Percentiles rank a stretch among this genome's conserved stretches.
phyloP scores from a whole-genome alignment of 2,329 filamentous ascomycete species.

The Pseudogymnoascus pannorum region DNA sequence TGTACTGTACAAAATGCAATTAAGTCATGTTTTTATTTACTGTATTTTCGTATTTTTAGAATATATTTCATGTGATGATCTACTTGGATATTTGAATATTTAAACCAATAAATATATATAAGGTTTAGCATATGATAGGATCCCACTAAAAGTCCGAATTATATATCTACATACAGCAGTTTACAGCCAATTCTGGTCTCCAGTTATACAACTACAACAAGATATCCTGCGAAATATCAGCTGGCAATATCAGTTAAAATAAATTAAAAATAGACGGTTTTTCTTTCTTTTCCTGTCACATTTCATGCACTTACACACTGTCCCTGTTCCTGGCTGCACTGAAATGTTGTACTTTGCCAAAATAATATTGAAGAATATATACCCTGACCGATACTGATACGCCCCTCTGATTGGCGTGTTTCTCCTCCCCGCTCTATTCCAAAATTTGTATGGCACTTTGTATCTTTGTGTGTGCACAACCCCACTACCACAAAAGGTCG shows the following conservation, averaged over 20 bases:
- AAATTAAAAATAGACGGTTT: not conserved
- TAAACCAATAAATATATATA: not conserved
- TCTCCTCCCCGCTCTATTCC: not conserved
- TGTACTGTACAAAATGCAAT: not conserved
- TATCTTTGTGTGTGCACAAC: constrained; percentile 4
- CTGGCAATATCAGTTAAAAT: too few species aligned
- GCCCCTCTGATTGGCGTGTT: not conserved
- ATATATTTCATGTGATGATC: not conserved
- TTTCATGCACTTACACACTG: not conserved
- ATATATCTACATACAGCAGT: too few species aligned
- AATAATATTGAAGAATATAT: not conserved
- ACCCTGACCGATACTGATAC: too few species aligned
- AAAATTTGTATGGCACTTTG: not conserved
- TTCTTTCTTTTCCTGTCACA: not conserved
- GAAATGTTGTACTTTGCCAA: not conserved
- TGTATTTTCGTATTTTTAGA: not conserved
- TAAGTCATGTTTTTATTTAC: not conserved
- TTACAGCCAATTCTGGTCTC: not conserved
- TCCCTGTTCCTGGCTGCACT: not conserved
- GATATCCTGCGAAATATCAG: too few species aligned
- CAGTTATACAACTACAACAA: not conserved
- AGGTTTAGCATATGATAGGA: not conserved
- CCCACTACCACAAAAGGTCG: constrained; percentile 4
- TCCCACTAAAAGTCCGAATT: not conserved
- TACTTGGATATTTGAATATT: not conserved